Conservation (phyloP, 2,329 filamentous ascomycete species). For the Xylaria arbuscula region DNA sequence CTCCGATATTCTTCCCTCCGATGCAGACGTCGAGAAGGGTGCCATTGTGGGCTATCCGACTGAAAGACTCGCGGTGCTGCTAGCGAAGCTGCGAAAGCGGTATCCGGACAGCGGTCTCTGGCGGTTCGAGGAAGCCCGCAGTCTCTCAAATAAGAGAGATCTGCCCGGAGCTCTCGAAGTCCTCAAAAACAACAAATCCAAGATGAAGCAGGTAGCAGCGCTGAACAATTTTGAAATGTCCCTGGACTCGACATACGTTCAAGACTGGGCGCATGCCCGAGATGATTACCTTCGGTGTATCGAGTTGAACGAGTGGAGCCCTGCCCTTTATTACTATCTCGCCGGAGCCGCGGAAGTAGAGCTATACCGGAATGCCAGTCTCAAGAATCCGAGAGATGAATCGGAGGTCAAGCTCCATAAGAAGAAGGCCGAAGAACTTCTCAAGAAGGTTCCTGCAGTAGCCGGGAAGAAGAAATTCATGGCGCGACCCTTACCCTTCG, state of each 20-base stretch:
- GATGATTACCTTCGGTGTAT: conserved; percentile 79
- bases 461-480: conserved; percentile 91
- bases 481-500: conserved; percentile 89
- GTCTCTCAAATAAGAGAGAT: conserved; percentile 73
- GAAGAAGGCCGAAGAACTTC: conserved; percentile 72
- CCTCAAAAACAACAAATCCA: conserved; percentile 69
- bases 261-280: conserved; percentile 79
- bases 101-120: conserved; percentile 88
- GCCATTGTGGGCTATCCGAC: conserved; percentile 77
- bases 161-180: conserved; percentile 75
- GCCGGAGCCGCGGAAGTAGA: conserved; percentile 83
- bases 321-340: conserved; percentile 89
- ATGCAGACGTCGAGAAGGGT: conserved; percentile 65
- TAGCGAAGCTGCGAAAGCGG: conserved; percentile 77
- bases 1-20: conserved; percentile 83
- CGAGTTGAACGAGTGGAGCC: conserved; percentile 90
- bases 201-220: conserved; percentile 89
- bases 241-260: conserved; percentile 80
- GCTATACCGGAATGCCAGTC: conserved; percentile 75
- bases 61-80: conserved; percentile 72
- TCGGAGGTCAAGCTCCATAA: conserved; percentile 67
- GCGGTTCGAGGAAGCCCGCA: conserved; percentile 87
- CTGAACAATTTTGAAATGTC: conserved; percentile 87
- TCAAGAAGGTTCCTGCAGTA: conserved; percentile 77
- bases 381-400: conserved; percentile 51